Evolutionary conservation across 257 asterid species (phyloP), one percentile per base, ranked within the genome.

Genomic region (Penstemon davidsonii): DNA sequence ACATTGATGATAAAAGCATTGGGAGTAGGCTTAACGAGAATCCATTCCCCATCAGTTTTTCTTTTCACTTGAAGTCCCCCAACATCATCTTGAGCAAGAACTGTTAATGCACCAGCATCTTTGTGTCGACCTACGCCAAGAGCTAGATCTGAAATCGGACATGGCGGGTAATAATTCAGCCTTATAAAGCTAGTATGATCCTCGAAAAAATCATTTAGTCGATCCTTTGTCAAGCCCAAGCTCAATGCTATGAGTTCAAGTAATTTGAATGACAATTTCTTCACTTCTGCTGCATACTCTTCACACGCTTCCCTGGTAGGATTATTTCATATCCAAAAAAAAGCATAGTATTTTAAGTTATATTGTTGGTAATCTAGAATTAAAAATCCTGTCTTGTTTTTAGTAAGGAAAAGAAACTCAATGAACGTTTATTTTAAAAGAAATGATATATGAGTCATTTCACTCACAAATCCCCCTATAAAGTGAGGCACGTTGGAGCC

Each of bases 41-140:
- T 62, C 91, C 88, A 85, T 67, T 85, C 83, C 15, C 88, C 91
- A 51, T 82, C 91, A 4, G 77, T 68, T 68, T 85, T 85, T 76
- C 90, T 76, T 79, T 82, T 80, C 62, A 85, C 91, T 50, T 82
- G 81, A 38, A 85, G 82, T 6, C 91, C 91, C 7, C 84, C 91
- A 13, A 80, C 86, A 3, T 80, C 80, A 41, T 85, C 86, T 46
- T 82, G 86, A 33, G 80, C 87, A 7, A 85, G 83, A 63, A 85
- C 69, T 4, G 86, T 85, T 15, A 85, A 49, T 9, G 80, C 88
- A 3, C 88, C 88, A 2, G 57, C 83, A 52, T 85, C 88, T 71
- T 85, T 80, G 79, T 85, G 88, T 0, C 83, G 85, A 3, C 85
- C 91, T 1, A 85, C 83, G 2, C 88, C 88, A 0, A 83, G 82